Evolutionary conservation across 2,329 filamentous ascomycete genomes (phyloP).

Genomic region (Paradendryphiella salina): DNA sequence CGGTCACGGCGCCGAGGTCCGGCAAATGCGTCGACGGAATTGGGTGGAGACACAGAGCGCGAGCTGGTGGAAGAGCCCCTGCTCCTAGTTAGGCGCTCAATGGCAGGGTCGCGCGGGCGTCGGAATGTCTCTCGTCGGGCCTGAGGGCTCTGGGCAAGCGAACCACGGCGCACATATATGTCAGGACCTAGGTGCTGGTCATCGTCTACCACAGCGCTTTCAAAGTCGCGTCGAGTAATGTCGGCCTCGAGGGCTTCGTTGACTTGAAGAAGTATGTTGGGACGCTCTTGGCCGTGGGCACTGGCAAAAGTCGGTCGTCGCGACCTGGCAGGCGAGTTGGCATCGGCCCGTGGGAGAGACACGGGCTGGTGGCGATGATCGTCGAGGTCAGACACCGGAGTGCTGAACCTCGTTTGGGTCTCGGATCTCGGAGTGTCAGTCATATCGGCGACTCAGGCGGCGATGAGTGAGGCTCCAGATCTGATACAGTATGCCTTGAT

Average conservation of each 20-base stretch:
- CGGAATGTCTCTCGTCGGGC: slow-evolving; percentile 51
- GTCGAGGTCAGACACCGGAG: slow-evolving; percentile 78
- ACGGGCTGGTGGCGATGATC: slow-evolving; percentile 76
- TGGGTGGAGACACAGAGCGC: slow-evolving; percentile 82
- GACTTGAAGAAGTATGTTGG: slow-evolving; percentile 51
- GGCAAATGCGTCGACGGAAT: slow-evolving; percentile 96
- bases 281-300: slow-evolving; percentile 53
- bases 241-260: slow-evolving; percentile 51
- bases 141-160: slow-evolving; percentile 41
- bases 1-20: slow-evolving; percentile 84
- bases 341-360: slow-evolving; percentile 63
- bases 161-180: slow-evolving; percentile 57
- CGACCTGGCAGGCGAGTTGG: slow-evolving; percentile 52
- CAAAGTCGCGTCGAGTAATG: slow-evolving; percentile 73
- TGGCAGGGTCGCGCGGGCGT: slow-evolving; percentile 43
- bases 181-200: slow-evolving; percentile 53
- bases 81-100: slow-evolving; percentile 47
- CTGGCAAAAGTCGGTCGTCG: slow-evolving; percentile 76
- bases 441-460: slow-evolving; percentile 48
- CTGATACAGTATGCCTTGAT: slow-evolving; percentile 11
- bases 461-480: slow-evolving; percentile 30
- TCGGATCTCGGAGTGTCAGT: slow-evolving; percentile 68
- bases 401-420: slow-evolving; percentile 68
- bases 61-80: slow-evolving; percentile 58
- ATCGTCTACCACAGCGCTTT: slow-evolving; percentile 82